Evolutionary conservation across 2,329 filamentous ascomycete species (phyloP).

Genomic region (Didymella arachidicola): DNA sequence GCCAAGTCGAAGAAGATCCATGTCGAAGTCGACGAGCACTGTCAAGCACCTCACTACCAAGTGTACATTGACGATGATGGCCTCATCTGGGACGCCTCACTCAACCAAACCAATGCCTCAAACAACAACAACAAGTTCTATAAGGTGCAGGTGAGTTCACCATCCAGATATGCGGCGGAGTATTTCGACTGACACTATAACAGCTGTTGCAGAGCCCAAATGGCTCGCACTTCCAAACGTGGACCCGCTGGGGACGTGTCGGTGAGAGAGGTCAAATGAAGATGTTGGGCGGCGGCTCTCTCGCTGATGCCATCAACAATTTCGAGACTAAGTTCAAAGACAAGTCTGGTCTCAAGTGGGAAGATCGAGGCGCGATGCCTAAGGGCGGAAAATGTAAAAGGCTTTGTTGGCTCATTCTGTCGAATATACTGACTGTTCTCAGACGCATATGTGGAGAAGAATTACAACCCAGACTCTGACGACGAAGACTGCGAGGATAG

Average conservation of each 20-base stretch:
- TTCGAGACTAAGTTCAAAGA: constrained; percentile 66
- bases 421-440: neutral
- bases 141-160: constrained; percentile 66
- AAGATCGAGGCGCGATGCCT: constrained; percentile 60
- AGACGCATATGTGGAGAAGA: constrained; percentile 78
- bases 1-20: constrained; percentile 53
- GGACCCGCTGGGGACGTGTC: constrained; percentile 85
- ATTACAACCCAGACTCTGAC: constrained; percentile 74
- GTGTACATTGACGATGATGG: constrained; percentile 73
- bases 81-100: constrained; percentile 77
- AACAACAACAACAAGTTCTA: constrained; percentile 88
- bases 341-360: constrained; percentile 63
- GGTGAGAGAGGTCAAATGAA: constrained; percentile 60
- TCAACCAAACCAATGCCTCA: constrained; percentile 78
- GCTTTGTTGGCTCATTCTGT: too few species aligned
- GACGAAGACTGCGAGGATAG: constrained; percentile 45
- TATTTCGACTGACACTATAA: neutral
- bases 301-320: constrained; percentile 52
- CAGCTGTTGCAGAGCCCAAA: constrained; percentile 45
- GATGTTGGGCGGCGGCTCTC: constrained; percentile 49
- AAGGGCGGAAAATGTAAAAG: constrained; percentile 65
- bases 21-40: constrained; percentile 59
- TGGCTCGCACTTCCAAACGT: constrained; percentile 61
- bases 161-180: neutral
- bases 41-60: constrained; percentile 40